Evolutionary conservation across 2,329 filamentous ascomycete species (phyloP).

Genomic region (Claviceps arundinis): DNA sequence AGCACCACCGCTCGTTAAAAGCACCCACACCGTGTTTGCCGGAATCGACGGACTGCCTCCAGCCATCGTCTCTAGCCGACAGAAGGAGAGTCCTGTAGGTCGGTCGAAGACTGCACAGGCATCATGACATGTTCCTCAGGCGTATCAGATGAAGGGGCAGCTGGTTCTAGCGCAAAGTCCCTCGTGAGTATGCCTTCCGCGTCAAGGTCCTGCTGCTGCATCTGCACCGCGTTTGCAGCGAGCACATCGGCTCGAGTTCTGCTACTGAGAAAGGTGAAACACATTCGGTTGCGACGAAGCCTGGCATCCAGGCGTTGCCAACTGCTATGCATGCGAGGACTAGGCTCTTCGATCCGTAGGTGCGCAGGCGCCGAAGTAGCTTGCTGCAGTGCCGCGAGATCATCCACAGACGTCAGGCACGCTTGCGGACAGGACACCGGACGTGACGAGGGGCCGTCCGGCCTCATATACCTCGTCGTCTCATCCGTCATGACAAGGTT

Average conservation of each 20-base stretch:
- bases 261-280: not conserved
- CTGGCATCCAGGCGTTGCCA: not conserved
- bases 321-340: not conserved
- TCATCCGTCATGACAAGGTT: not conserved
- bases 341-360: not conserved
- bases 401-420: not conserved
- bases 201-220: not conserved
- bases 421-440: not conserved
- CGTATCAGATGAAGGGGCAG: not conserved
- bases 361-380: not conserved
- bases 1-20: no score
- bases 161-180: slow-evolving; percentile 7
- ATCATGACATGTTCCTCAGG: not conserved
- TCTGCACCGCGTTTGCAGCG: not conserved
- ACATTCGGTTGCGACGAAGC: not conserved
- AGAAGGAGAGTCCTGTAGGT: not conserved
- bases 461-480: not conserved
- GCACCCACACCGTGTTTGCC: not conserved
- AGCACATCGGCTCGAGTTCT: not conserved
- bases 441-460: not conserved
- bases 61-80: slow-evolving; percentile 2
- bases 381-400: not conserved
- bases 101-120: not conserved
- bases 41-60: not conserved
- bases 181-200: not conserved